Evolutionary conservation across 192 early-diverging fungal genomes (phyloP).

Genomic region (Coemansia sp.): DNA sequence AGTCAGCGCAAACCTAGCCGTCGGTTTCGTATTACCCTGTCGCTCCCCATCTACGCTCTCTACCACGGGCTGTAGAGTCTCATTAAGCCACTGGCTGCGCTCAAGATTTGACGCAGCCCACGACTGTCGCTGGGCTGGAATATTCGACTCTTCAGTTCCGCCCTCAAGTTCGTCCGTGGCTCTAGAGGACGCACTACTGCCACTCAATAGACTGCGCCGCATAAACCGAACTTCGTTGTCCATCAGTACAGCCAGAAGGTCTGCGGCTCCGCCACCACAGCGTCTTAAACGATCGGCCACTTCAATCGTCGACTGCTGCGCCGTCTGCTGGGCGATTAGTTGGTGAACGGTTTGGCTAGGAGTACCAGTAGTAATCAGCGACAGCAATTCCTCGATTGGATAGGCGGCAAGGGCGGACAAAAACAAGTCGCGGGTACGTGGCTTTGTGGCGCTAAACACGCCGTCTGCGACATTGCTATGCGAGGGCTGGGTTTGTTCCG

Average conservation of each 20-base stretch:
- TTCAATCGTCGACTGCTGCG: background rate
- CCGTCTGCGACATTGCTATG: background rate
- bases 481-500: background rate
- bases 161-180: slow-evolving; percentile 7
- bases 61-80: slow-evolving; percentile 6
- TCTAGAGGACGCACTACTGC: slow-evolving; percentile 11
- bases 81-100: slow-evolving; percentile 24
- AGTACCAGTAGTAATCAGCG: slow-evolving; percentile 5
- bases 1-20: slow-evolving; percentile 18
- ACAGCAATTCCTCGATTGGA: slow-evolving; percentile 19
- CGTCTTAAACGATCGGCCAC: background rate
- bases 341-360: slow-evolving; percentile 12
- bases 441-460: background rate
- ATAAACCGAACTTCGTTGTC: slow-evolving; percentile 42
- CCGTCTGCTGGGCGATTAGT: background rate
- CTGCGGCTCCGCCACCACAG: background rate
- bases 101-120: slow-evolving; percentile 33
- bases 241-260: slow-evolving; percentile 25
- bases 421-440: slow-evolving; percentile 9
- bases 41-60: background rate
- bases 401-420: slow-evolving; percentile 25
- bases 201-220: slow-evolving; percentile 29
- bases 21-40: slow-evolving; percentile 1
- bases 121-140: slow-evolving; percentile 7
- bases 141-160: background rate